Conservation (phyloP, 2,329 filamentous ascomycete species). For the Ambrosiella xylebori region DNA sequence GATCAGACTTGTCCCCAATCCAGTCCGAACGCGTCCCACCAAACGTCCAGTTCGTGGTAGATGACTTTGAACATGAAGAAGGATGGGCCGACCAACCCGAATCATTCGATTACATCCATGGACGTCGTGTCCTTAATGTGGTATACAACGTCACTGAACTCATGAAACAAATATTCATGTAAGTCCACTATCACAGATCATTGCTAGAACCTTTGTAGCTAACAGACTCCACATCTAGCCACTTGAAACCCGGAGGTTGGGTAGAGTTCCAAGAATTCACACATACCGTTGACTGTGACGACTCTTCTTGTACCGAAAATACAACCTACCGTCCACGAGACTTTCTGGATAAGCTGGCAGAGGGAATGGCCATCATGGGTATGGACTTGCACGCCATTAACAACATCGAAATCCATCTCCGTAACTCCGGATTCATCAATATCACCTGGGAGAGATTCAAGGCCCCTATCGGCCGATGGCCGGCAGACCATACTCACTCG, state of each 20-base stretch:
- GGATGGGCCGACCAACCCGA: constrained; percentile 31
- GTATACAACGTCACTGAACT: constrained; percentile 26
- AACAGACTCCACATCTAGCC: constrained; percentile 19
- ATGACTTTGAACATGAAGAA: constrained; percentile 33
- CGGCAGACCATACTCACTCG: constrained; percentile 22
- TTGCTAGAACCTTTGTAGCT: background rate
- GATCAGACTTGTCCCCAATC: constrained; percentile 35
- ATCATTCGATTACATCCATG: constrained; percentile 32
- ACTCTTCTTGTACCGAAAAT: constrained; percentile 23
- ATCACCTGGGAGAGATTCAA: constrained; percentile 27
- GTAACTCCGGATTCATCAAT: constrained; percentile 25
- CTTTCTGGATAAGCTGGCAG: constrained; percentile 25
- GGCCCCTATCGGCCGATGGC: constrained; percentile 32
- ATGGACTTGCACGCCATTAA: constrained; percentile 26
- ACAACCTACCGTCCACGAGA: constrained; percentile 30
- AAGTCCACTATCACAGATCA: constrained; percentile 13
- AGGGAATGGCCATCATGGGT: constrained; percentile 26
- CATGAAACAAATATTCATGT: constrained; percentile 27
- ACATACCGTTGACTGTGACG: constrained; percentile 26
- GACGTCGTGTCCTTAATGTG: constrained; percentile 29
- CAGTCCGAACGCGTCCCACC: constrained; percentile 33
- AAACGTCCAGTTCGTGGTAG: constrained; percentile 34
- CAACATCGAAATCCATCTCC: constrained; percentile 21
- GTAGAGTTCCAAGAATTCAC: constrained; percentile 33
- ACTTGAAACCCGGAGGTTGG: constrained; percentile 34